Evolutionary conservation across 768 basidiomycete species (phyloP).

Genomic region (Naematelia encephala): DNA sequence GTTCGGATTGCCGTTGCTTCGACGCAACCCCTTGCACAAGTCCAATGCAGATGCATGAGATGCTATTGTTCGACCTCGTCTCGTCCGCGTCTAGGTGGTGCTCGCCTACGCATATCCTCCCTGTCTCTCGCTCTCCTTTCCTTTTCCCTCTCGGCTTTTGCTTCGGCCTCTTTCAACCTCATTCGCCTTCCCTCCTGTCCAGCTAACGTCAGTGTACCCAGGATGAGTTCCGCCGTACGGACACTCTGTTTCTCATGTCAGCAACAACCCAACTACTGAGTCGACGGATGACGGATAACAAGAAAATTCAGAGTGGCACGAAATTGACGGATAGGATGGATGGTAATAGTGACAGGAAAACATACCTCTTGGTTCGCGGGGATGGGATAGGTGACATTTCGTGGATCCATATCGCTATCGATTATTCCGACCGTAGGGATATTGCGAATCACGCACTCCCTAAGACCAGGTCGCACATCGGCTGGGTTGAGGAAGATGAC

Average conservation of each 20-base stretch:
- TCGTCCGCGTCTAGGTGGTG: neutral
- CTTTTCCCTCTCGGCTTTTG: constrained; percentile 1
- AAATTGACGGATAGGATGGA: neutral
- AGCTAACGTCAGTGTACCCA: constrained; percentile 85
- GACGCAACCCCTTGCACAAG: neutral
- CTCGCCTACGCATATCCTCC: neutral
- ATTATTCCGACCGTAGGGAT: constrained; percentile 92
- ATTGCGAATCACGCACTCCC: constrained; percentile 83
- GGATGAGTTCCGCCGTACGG: constrained; percentile 83
- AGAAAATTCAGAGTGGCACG: neutral
- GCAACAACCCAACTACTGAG: neutral
- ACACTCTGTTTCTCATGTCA: constrained; percentile 56
- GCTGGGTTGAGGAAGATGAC: constrained; percentile 88
- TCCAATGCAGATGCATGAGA: neutral
- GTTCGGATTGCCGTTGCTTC: too few species aligned
- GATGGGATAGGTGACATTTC: constrained; percentile 95
- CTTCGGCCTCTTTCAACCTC: constrained; percentile 16
- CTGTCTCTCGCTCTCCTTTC: neutral
- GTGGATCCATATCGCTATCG: constrained; percentile 93
- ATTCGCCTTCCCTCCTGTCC: constrained; percentile 56
- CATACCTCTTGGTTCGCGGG: constrained; percentile 88
- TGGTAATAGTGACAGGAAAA: constrained; percentile 2
- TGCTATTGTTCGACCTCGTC: neutral
- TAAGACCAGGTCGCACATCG: constrained; percentile 71
- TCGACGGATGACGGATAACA: neutral